Conservation (phyloP, 2,329 filamentous ascomycete species). For the Thielaviopsis populi region DNA sequence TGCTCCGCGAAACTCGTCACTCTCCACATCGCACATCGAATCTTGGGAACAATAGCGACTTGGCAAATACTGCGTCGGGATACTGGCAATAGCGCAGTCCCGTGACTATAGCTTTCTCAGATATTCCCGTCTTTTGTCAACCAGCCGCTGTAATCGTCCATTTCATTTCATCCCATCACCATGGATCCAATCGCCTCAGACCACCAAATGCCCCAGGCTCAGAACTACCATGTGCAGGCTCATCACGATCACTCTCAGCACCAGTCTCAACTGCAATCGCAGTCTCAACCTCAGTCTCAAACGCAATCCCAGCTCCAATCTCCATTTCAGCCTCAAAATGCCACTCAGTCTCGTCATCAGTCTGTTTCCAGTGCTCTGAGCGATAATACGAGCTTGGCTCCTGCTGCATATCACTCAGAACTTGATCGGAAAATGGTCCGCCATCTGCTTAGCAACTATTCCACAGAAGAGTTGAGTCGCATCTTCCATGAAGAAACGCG, state of each 20-base stretch:
- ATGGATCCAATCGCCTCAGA: neutral
- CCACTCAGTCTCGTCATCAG: neutral
- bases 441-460: conserved; percentile 19
- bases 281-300: neutral
- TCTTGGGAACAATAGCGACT: neutral
- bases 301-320: neutral
- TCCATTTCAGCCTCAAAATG: neutral
- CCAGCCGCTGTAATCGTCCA: neutral
- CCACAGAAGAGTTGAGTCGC: conserved; percentile 17
- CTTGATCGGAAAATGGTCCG: conserved; percentile 20
- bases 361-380: neutral
- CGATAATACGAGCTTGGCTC: neutral
- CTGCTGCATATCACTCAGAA: conserved; percentile 6
- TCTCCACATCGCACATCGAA: neutral
- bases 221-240: neutral
- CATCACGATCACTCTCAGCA: neutral
- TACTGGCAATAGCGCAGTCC: neutral
- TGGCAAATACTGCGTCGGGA: neutral
- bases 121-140: neutral
- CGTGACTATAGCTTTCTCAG: neutral
- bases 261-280: neutral
- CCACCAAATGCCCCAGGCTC: conserved; percentile 2
- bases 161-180: neutral
- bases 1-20: neutral
- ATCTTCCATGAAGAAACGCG: conserved; percentile 19